A percentile compares a stretch with the other conserved stretches of the same genome.
Evolutionary conservation across 1,284 basidiomycete species (phyloP).

Genomic region (Paramarasmius palmivorus): DNA sequence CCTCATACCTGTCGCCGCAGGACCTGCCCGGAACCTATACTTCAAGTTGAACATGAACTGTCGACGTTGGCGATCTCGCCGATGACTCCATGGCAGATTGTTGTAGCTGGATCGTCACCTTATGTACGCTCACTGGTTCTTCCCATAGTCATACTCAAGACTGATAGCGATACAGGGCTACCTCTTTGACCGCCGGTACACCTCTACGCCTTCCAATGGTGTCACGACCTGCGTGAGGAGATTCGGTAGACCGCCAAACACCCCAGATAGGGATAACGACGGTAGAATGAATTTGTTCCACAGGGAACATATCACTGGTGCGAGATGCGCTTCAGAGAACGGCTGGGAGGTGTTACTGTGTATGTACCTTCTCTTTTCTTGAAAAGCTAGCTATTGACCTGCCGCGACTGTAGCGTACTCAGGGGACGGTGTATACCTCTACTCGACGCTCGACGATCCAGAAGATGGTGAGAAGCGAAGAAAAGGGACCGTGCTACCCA

Average conservation of each 20-base stretch:
- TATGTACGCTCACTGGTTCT: constrained; percentile 48
- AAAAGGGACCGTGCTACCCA: constrained; percentile 5
- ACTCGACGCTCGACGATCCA: constrained; percentile 75
- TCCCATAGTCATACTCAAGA: not conserved
- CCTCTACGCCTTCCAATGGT: constrained; percentile 59
- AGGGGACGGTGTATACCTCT: constrained; percentile 79
- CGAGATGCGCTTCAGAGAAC: constrained; percentile 73
- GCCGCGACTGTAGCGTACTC: constrained; percentile 60
- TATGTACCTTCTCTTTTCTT: constrained; percentile 2
- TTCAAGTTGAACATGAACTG: constrained; percentile 58
- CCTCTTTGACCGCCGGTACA: constrained; percentile 85
- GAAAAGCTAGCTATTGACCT: constrained; percentile 11
- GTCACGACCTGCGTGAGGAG: constrained; percentile 82
- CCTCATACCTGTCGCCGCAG: constrained; percentile 58
- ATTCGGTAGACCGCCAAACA: constrained; percentile 61
- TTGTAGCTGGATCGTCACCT: constrained; percentile 72
- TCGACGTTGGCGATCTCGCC: constrained; percentile 69
- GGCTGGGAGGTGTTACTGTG: constrained; percentile 65
- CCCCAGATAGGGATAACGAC: constrained; percentile 23
- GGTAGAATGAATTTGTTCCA: constrained; percentile 29
- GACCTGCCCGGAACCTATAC: constrained; percentile 68
- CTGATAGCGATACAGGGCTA: constrained; percentile 58
- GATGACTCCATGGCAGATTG: constrained; percentile 71
- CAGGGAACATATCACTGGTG: constrained; percentile 76
- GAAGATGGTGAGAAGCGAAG: constrained; percentile 15